These are phyloP conservation scores for Neocatenulostroma microsporum DNA, from an alignment of 2,329 filamentous ascomycete genomes.

Conservation along the genomic window DNA sequence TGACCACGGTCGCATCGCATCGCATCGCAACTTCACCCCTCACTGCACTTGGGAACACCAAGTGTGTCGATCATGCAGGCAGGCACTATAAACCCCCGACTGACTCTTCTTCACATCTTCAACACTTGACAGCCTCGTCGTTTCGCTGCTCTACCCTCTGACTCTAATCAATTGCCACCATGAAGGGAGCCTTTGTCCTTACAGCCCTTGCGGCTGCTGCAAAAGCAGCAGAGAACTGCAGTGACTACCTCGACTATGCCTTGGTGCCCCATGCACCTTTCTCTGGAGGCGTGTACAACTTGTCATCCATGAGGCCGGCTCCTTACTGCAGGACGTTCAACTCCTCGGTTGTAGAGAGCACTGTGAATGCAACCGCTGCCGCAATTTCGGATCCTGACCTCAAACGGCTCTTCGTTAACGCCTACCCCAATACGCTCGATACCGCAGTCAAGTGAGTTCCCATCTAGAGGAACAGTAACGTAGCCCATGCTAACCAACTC, in stretches of 20 bases:
- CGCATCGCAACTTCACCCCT: no score
- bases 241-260: constrained; percentile 39
- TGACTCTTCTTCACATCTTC: no score
- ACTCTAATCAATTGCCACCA: constrained; percentile 4
- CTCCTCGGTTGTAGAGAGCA: constrained; percentile 36
- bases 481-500: constrained; percentile 32
- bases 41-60: no score
- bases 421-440: constrained; percentile 67
- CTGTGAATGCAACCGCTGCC: constrained; percentile 23
- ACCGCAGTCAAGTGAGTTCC: no score
- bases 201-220: background rate
- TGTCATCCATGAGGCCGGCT: constrained; percentile 39
- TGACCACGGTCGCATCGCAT: no score
- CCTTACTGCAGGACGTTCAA: constrained; percentile 42
- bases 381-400: constrained; percentile 51
- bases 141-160: background rate
- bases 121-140: no score
- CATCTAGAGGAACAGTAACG: constrained; percentile 16
- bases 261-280: constrained; percentile 35
- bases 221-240: constrained; percentile 23
- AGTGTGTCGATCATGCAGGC: no score
- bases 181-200: background rate
- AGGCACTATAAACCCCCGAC: no score
- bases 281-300: constrained; percentile 37
- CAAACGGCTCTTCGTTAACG: constrained; percentile 62